phyloP scores from a whole-genome alignment of 805 yeast species.

The Isabelozyma pseudorhagii region DNA sequence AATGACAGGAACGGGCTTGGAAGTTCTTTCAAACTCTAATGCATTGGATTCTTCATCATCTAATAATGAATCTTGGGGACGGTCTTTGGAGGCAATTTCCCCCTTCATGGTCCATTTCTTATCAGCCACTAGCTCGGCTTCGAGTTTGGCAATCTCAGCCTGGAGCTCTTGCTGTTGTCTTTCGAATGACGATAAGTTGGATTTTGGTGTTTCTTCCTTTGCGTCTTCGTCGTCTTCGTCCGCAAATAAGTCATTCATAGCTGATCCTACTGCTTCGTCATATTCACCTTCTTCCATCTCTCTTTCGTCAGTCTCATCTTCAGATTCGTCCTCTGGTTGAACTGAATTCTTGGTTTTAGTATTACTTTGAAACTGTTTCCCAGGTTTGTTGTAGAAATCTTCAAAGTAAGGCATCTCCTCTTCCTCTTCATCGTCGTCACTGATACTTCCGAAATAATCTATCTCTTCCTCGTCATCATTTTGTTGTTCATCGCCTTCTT shows the following conservation, averaged over 20 bases:
- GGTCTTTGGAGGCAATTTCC: conserved; percentile 75
- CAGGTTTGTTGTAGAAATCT: conserved; percentile 60
- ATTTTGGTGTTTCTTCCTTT: conserved; percentile 21
- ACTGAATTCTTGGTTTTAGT: conserved; percentile 3
- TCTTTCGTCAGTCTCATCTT: conserved; percentile 29
- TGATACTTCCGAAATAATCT: conserved; percentile 36
- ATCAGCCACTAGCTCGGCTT: conserved; percentile 83
- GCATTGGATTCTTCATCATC: conserved; percentile 55
- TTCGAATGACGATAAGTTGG: conserved; percentile 71
- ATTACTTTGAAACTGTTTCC: conserved; percentile 17
- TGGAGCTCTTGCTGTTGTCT: conserved; percentile 76
- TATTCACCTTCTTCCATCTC: conserved; percentile 57
- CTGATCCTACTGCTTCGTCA: conserved; percentile 57
- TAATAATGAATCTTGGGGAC: conserved; percentile 82
- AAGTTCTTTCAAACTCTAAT: conserved; percentile 85
- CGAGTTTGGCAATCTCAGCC: conserved; percentile 73
- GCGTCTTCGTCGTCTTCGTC: conserved; percentile 35
- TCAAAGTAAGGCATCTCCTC: conserved; percentile 58
- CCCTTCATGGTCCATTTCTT: conserved; percentile 95
- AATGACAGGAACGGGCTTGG: conserved; percentile 94
- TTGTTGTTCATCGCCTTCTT: conserved; percentile 27
- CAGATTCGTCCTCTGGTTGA: conserved; percentile 25
- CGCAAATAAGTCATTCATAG: conserved; percentile 61
- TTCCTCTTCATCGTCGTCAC: conserved; percentile 46
- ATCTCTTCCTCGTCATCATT: conserved; percentile 38